Conservation (phyloP, 2,329 filamentous ascomycete genomes). For the Colletotrichum cuscutae region DNA sequence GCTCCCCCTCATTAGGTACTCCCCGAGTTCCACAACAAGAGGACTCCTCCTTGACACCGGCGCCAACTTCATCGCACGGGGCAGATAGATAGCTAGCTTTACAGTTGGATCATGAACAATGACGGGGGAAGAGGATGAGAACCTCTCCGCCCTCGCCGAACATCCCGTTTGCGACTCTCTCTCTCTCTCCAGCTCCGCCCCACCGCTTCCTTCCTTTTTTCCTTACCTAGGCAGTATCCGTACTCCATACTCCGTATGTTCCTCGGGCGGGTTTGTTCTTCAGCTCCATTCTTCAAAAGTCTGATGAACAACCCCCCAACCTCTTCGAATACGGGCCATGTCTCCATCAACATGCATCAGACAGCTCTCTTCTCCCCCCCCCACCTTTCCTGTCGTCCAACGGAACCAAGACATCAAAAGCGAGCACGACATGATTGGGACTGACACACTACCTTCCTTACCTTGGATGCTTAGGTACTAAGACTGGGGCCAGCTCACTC, state of each 20-base stretch:
- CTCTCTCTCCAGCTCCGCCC: background rate
- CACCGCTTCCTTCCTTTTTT: background rate
- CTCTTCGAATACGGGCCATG: background rate
- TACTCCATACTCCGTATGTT: no score
- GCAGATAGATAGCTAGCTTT: background rate
- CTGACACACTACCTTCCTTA: no score
- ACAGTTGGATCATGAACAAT: background rate
- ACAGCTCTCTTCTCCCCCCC: background rate
- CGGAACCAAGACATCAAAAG: background rate
- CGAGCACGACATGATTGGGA: slow-evolving; percentile 8
- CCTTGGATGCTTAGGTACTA: no score
- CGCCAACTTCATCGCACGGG: slow-evolving; percentile 1
- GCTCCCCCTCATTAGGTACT: background rate
- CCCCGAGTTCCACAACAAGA: slow-evolving; percentile 11
- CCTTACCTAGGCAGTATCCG: no score
- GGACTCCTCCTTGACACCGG: background rate
- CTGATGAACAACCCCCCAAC: background rate
- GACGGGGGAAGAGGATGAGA: background rate
- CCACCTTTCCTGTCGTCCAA: background rate
- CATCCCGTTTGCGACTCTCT: background rate
- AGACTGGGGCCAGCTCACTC: background rate
- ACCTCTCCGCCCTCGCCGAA: slow-evolving; percentile 2
- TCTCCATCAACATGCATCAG: background rate
- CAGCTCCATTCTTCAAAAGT: background rate
- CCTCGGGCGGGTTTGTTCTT: background rate